These are phyloP conservation scores for Apostasia ramifera DNA, from an alignment of 106 monocot species.

Conservation along the genomic window DNA sequence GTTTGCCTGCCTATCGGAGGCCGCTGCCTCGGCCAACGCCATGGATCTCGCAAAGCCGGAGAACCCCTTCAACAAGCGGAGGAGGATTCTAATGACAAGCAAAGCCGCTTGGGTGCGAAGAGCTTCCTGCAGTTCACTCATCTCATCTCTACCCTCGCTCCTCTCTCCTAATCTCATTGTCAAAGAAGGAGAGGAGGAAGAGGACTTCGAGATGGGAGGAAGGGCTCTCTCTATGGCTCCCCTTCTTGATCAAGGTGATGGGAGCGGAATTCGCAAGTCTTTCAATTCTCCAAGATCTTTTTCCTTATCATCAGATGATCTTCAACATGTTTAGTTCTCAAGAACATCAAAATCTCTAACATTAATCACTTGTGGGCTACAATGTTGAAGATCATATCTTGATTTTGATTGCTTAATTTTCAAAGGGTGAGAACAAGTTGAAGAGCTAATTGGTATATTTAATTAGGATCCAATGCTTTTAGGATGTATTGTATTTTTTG, in stretches of 20 bases:
- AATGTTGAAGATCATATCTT: background rate
- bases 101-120: conserved; percentile 12
- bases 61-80: conserved; percentile 46
- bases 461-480: background rate
- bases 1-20: conserved; percentile 31
- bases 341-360: background rate
- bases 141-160: conserved; percentile 10
- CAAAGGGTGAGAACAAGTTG: background rate
- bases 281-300: conserved; percentile 26
- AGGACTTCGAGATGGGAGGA: conserved; percentile 4
- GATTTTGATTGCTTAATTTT: background rate
- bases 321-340: conserved; percentile 24
- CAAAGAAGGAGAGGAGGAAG: conserved; percentile 11
- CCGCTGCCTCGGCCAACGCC: background rate
- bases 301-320: conserved; percentile 26
- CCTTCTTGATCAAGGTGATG: background rate
- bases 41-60: conserved; percentile 37
- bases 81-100: conserved; percentile 14
- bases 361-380: background rate
- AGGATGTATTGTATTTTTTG: background rate
- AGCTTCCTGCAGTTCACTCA: conserved; percentile 33
- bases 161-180: conserved; percentile 5
- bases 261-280: background rate
- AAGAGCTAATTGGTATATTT: background rate
- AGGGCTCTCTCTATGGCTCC: background rate